Percentiles rank a stretch among this genome's conserved stretches.
Evolutionary conservation across 2,329 filamentous ascomycete genomes (phyloP).

Genomic region (Lomentospora prolificans): DNA sequence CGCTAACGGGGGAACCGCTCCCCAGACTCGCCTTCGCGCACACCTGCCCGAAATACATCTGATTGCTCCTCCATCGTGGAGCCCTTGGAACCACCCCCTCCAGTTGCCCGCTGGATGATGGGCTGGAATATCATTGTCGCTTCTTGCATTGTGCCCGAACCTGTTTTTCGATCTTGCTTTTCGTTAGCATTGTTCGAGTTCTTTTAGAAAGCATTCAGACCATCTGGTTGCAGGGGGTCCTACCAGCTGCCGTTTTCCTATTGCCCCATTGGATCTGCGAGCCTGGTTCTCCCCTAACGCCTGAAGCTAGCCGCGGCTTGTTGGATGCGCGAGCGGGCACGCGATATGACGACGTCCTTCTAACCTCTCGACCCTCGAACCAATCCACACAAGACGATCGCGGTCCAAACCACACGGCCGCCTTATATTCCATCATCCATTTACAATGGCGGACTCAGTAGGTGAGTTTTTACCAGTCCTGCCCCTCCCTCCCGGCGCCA

Average conservation of each 20-base stretch:
- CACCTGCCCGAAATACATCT: slow-evolving; percentile 1
- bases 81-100: background rate
- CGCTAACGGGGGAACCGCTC: background rate
- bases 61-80: slow-evolving; percentile 1
- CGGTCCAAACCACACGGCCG: too few species aligned
- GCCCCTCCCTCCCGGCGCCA: slow-evolving; percentile 1
- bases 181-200: too few species aligned
- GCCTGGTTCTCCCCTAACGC: background rate
- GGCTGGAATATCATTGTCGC: background rate
- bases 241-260: background rate
- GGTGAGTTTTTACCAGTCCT: slow-evolving; percentile 19
- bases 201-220: too few species aligned
- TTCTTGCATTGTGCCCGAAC: too few species aligned
- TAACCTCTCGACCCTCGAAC: slow-evolving; percentile 1
- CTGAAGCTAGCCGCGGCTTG: background rate
- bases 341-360: background rate
- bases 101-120: background rate
- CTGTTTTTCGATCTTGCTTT: too few species aligned
- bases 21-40: background rate
- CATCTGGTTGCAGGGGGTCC: background rate
- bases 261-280: background rate
- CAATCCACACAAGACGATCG: too few species aligned
- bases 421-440: background rate
- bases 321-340: slow-evolving; percentile 2
- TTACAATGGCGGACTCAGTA: slow-evolving; percentile 29